These are phyloP conservation scores for Diutina siamensis DNA, from an alignment of 1,139 yeast genomes.

Conservation along the genomic window DNA sequence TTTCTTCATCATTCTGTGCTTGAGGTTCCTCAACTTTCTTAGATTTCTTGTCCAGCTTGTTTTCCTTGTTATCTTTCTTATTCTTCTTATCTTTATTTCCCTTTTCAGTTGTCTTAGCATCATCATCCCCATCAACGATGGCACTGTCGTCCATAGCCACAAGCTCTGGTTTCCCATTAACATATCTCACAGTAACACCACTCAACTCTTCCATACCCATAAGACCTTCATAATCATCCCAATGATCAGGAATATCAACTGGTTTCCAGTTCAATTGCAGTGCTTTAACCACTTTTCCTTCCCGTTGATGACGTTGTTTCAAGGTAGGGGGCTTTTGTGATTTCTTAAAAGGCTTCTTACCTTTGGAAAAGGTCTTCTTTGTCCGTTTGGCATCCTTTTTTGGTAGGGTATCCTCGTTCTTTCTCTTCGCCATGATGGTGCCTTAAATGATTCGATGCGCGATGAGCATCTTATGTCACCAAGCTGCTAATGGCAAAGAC, in stretches of 20 bases:
- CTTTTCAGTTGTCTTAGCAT: conserved; percentile 13
- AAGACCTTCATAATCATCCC: conserved; percentile 83
- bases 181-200: conserved; percentile 71
- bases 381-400: background rate
- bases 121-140: conserved; percentile 16
- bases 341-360: background rate
- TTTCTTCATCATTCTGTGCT: background rate
- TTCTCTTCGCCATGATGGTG: background rate
- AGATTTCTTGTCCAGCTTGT: conserved; percentile 9
- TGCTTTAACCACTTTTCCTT: conserved; percentile 34
- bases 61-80: conserved; percentile 7
- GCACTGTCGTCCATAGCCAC: conserved; percentile 22
- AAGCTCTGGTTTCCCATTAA: conserved; percentile 56
- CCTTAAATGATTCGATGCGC: background rate
- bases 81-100: conserved; percentile 7
- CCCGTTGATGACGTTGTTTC: conserved; percentile 21
- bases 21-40: conserved; percentile 10
- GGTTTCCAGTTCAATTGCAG: conserved; percentile 62
- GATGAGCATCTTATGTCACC: conserved; percentile 1
- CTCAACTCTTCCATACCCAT: conserved; percentile 90
- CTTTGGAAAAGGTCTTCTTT: background rate
- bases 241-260: conserved; percentile 71
- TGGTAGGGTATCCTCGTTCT: background rate
- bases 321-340: conserved; percentile 16
- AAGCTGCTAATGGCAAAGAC: background rate